Evolutionary conservation across 257 asterid genomes (phyloP).

Genomic region (Lithospermum erythrorhizon): DNA sequence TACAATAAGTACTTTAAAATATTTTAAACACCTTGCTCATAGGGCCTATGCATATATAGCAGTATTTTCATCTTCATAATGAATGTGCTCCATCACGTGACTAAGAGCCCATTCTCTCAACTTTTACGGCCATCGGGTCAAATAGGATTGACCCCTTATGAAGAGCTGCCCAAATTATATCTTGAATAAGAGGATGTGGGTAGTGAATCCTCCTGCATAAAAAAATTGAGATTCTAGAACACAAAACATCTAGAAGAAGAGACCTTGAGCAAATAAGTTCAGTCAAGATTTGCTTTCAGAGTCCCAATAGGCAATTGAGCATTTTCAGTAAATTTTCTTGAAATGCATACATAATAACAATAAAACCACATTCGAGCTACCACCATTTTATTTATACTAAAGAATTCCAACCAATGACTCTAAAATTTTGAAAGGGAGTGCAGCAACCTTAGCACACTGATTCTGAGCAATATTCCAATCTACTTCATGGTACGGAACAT

Average conservation of each 20-base stretch:
- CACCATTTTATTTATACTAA: no score
- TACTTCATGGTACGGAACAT: constrained; percentile 77
- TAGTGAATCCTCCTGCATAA: constrained; percentile 93
- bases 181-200: constrained; percentile 87
- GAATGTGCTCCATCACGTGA: constrained; percentile 79
- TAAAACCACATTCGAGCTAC: no score
- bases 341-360: no score
- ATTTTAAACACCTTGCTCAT: constrained; percentile 69
- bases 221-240: no score
- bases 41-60: constrained; percentile 88
- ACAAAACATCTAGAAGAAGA: no score
- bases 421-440: neutral
- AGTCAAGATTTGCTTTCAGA: no score
- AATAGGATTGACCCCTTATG: constrained; percentile 77
- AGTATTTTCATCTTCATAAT: constrained; percentile 96
- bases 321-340: no score
- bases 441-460: constrained; percentile 84
- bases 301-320: no score
- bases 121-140: constrained; percentile 81
- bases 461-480: constrained; percentile 81
- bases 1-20: constrained; percentile 3
- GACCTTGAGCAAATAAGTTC: no score
- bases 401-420: no score
- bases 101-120: constrained; percentile 68
- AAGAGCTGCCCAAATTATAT: constrained; percentile 84